Base-by-base conservation (phyloP, 352 stramenopile species). In the Phytophthora gonapodyides region DNA sequence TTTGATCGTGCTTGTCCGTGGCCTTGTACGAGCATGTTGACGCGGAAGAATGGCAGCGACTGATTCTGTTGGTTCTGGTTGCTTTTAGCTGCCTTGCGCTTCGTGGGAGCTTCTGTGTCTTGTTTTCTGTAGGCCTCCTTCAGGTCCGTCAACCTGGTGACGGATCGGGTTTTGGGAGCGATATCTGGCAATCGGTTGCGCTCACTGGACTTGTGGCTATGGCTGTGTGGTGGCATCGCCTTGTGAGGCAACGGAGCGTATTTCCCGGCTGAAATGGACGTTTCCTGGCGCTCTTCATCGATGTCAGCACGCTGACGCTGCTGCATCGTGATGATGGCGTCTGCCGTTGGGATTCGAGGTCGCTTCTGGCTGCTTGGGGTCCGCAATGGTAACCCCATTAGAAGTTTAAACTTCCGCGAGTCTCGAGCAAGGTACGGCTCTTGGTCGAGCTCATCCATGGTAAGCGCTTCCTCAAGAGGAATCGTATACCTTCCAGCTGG, bases 21-120 rank as follows among this genome's bases (percentile, higher is more conserved):
- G 19, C 80, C 80, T 64, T 73, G 57, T 34, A 90, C 78, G 33
- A 84, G 55, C 68, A 92, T 80, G 53, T 87, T 88, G 17, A 81
- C 81, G 2, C 76, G 70, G 67, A 89, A 93, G 49, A 93, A 93
- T 55, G 83, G 83, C 40, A 89, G 52, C 11, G 62, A 67, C 17
- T 67, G 73, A 43, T 65, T 63, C 69, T 73, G 61, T 35, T 71
- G 54, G 19, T 73, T 70, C 52, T 65, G 61, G 5, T 69, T 70
- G 37, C 10, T 75, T 61, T 64, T 75, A 15, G 43, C 52, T 24
- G 35, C 0, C 15, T 63, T 65, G 5, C 36, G 34, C 51, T 59
- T 58, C 24, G 48, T 27, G 50, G 60, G 50, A 9, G 46, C 48
- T 50, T 16, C n/a, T 42, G 48, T 12, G 19, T 5, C 31, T 50